Percentiles rank a stretch among this genome's conserved stretches.
These are phyloP conservation scores for Aspergillus aculeatus DNA, from an alignment of 2,329 filamentous ascomycete species.

Conservation along the genomic window DNA sequence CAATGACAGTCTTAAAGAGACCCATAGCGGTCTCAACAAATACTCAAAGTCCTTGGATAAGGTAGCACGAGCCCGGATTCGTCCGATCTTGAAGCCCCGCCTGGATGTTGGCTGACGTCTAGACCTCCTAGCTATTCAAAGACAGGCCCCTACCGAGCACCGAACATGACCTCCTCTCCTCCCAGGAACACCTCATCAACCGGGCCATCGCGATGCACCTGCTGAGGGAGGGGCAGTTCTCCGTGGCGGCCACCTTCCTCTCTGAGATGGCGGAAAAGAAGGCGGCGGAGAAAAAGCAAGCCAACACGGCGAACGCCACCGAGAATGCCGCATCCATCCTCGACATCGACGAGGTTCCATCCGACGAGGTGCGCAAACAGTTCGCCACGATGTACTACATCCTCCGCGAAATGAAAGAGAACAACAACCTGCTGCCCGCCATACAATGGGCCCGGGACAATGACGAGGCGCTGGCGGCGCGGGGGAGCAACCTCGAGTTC, in stretches of 20 bases:
- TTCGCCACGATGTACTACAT: slow-evolving; percentile 92
- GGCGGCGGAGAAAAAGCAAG: slow-evolving; percentile 34
- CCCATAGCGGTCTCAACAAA: slow-evolving; percentile 76
- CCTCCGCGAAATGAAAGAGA: slow-evolving; percentile 69
- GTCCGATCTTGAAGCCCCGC: not conserved
- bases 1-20: slow-evolving; percentile 76
- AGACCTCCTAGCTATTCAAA: slow-evolving; percentile 59
- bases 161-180: slow-evolving; percentile 76
- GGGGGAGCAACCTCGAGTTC: slow-evolving; percentile 92
- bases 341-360: slow-evolving; percentile 60
- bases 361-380: slow-evolving; percentile 69
- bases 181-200: slow-evolving; percentile 77
- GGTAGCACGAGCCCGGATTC: slow-evolving; percentile 45
- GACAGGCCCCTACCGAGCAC: slow-evolving; percentile 68
- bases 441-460: slow-evolving; percentile 82
- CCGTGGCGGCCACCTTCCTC: slow-evolving; percentile 81
- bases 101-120: not conserved
- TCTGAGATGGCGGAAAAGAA: slow-evolving; percentile 61
- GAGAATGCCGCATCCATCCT: slow-evolving; percentile 45
- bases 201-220: slow-evolving; percentile 95
- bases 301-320: slow-evolving; percentile 31
- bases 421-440: slow-evolving; percentile 73
- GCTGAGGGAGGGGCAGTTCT: slow-evolving; percentile 89
- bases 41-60: slow-evolving; percentile 85
- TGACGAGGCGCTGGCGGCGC: slow-evolving; percentile 67